A percentile compares a stretch with the other conserved stretches of the same genome.
Evolutionary conservation across 2,329 filamentous ascomycete species (phyloP).

Genomic region (Fusarium sp.): DNA sequence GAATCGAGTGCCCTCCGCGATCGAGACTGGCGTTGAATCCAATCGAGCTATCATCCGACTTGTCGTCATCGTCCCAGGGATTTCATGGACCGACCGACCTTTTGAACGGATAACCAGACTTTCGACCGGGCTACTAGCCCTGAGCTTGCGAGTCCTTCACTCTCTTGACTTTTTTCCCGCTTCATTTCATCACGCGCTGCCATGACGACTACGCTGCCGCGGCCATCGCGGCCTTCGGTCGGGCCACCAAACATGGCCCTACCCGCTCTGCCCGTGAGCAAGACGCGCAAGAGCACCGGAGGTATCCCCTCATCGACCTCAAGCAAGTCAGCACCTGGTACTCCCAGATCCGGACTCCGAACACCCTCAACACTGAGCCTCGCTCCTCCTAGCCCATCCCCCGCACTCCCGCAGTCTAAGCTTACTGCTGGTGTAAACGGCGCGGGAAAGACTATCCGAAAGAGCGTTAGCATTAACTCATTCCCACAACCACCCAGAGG

Average conservation of each 20-base stretch:
- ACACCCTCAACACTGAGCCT: constrained; percentile 67
- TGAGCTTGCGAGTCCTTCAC: constrained; percentile 33
- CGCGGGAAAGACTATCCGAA: constrained; percentile 79
- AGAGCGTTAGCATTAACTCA: constrained; percentile 92
- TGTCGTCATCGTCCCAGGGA: constrained; percentile 15
- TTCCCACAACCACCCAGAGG: constrained; percentile 90
- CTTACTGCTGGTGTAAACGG: constrained; percentile 67
- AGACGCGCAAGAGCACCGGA: constrained; percentile 76
- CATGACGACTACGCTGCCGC: constrained; percentile 70
- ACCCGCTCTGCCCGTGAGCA: constrained; percentile 79
- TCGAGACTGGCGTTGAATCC: constrained; percentile 25
- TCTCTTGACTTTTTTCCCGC: constrained; percentile 17
- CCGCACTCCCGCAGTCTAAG: constrained; percentile 68
- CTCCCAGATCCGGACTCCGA: constrained; percentile 69
- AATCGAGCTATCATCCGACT: constrained; percentile 26
- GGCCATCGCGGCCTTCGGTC: constrained; percentile 74
- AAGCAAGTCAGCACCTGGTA: constrained; percentile 57
- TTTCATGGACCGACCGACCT: constrained; percentile 48
- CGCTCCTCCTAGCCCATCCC: constrained; percentile 65
- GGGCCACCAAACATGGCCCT: constrained; percentile 79
- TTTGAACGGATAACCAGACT: constrained; percentile 36
- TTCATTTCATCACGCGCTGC: constrained; percentile 13
- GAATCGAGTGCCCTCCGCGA: constrained; percentile 4
- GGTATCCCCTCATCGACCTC: constrained; percentile 53
- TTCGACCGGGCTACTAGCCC: constrained; percentile 35